These are phyloP conservation scores for Crucihimalaya himalaica DNA, from an alignment of 345 rosid genomes.

Conservation along the genomic window DNA sequence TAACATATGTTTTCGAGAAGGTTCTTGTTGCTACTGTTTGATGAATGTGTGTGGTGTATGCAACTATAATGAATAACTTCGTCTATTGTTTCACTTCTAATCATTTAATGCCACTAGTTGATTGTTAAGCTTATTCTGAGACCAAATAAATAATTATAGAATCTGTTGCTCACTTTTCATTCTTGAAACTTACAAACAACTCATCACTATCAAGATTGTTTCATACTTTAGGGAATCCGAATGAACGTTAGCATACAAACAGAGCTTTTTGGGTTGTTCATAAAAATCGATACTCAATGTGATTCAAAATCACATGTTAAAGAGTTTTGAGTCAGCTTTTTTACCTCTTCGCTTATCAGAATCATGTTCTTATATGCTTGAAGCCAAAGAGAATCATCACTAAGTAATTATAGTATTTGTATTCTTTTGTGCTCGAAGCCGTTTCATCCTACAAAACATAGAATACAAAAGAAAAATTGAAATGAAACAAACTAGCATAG, in stretches of 20 bases:
- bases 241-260: background rate
- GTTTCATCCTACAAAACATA: slow-evolving; percentile 34
- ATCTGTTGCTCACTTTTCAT: background rate
- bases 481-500: too few species aligned
- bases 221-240: background rate
- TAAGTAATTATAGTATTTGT: background rate
- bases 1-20: too few species aligned
- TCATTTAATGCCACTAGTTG: background rate
- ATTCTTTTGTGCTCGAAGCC: slow-evolving; percentile 2
- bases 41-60: background rate
- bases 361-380: slow-evolving; percentile 4
- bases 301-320: background rate
- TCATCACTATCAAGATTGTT: background rate
- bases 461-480: slow-evolving; percentile 5
- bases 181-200: background rate
- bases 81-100: background rate
- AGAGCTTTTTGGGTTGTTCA: slow-evolving; percentile 5
- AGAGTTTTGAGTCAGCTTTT: slow-evolving; percentile 7
- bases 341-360: background rate
- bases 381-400: slow-evolving; percentile 1
- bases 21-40: too few species aligned
- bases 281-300: background rate
- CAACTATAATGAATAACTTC: background rate
- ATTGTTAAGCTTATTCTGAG: background rate
- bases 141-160: background rate